Evolutionary conservation across 179 eudicot genomes (phyloP).

Genomic region (Beta corolliflora): DNA sequence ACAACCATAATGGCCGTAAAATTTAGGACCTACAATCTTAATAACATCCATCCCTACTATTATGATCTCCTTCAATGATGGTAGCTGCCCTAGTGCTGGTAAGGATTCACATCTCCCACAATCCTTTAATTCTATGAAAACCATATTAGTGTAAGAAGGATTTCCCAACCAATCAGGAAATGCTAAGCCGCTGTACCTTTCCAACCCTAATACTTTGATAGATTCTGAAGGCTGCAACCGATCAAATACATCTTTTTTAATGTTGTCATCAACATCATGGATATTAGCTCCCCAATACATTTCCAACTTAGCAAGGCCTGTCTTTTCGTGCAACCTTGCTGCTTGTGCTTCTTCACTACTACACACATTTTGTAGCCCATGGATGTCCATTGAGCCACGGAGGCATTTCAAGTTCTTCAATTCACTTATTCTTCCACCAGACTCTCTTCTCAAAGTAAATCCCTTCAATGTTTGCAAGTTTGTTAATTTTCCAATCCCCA

Average conservation of each 20-base stretch:
- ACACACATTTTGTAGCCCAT: not conserved
- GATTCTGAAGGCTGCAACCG: not conserved
- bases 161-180: conserved; percentile 19
- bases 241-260: not conserved
- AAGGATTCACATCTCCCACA: not conserved
- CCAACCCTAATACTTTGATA: not conserved
- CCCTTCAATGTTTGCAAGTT: conserved; percentile 4
- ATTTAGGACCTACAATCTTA: not conserved
- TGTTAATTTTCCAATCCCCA: conserved; percentile 8
- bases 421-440: not conserved
- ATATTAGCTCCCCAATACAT: not conserved
- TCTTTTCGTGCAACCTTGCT: not conserved
- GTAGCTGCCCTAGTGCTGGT: not conserved
- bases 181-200: not conserved
- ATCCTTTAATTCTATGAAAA: not conserved
- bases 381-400: not conserved
- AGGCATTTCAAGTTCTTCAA: not conserved
- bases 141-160: conserved; percentile 2
- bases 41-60: not conserved
- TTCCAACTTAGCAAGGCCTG: conserved; percentile 9
- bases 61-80: not conserved
- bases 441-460: not conserved
- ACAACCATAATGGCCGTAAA: conserved; percentile 1
- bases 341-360: not conserved
- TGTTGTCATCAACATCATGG: not conserved